Evolutionary conservation across 2,329 filamentous ascomycete genomes (phyloP), one percentile per base, ranked within the genome.

Genomic region (Colletotrichum sp.): DNA sequence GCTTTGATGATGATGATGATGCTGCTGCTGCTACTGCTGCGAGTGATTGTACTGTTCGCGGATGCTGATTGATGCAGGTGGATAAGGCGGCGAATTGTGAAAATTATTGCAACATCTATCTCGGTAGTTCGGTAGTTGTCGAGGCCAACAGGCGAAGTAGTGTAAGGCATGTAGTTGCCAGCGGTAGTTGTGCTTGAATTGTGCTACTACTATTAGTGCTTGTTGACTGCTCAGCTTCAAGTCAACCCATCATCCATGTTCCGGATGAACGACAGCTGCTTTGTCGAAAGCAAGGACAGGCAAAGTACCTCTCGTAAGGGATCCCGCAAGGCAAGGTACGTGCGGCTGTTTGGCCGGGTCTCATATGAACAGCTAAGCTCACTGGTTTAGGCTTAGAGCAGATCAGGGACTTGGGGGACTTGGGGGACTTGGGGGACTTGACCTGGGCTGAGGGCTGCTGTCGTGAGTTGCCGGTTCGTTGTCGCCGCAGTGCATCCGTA

Each of bases 351-450:
- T 68, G 32, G 69, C 63, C 55, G 30, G 18, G 30, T 52, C 68
- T 66, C 68, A 39, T 32, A 49, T 49, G 44, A 49, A 49, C 44
- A 49, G 44, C 44, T 49, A 49, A 49, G 44, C 30, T 63, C 24
- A 18, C 69, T 72, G 55, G 26, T 68, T 75, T 55, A 13, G 72
- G 72, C 16, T 68, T 72, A 63, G 39, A 52, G 21, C 72, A 52
- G 16, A 28, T 49, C 72, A 74, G 67, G 34, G 67, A 71, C 59
- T 59, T 26, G 21, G 21, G 24, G 26, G 59, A 39, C 63, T 66
- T 24, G 63, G n/a, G 67, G 34, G 67, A 71, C 59, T 59, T 26
- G 21, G 21, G 24, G 26, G 59, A 39, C 63, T 66, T 24, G 63
- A 44, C 21, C 8, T 49, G 44, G 44, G 44, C 44, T 49, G 44